A percentile compares a stretch with the other conserved stretches of the same genome.
phyloP scores from a whole-genome alignment of 495 filamentous ascomycete genomes.

The Penicillium steckii region DNA sequence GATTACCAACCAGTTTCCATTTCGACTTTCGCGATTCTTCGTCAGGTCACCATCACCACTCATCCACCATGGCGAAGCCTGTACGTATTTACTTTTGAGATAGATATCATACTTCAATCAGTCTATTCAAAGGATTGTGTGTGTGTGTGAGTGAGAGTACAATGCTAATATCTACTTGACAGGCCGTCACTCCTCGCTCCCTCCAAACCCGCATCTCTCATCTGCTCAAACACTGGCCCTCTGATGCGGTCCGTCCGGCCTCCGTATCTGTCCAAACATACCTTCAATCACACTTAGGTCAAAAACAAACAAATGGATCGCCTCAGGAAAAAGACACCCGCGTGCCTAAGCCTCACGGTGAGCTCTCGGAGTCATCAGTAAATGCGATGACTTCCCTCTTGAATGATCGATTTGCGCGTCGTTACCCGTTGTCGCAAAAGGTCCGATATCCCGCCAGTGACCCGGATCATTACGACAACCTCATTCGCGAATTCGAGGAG shows the following conservation, averaged over 20 bases:
- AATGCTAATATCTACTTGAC: conserved; percentile 5
- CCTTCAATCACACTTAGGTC: conserved; percentile 60
- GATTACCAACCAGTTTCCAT: conserved; percentile 2
- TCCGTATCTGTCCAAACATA: conserved; percentile 68
- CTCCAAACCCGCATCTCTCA: conserved; percentile 55
- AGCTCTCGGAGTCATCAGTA: conserved; percentile 56
- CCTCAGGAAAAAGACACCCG: conserved; percentile 15
- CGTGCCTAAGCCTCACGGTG: conserved; percentile 20
- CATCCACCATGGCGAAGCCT: conserved; percentile 24
- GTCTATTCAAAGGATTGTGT: no score
- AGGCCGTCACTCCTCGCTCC: conserved; percentile 46
- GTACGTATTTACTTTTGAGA: not conserved
- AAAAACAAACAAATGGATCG: conserved; percentile 13
- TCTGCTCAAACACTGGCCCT: conserved; percentile 73
- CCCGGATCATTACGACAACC: conserved; percentile 71
- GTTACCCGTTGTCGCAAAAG: conserved; percentile 63
- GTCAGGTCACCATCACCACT: conserved; percentile 1
- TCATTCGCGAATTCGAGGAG: conserved; percentile 70
- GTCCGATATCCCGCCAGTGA: conserved; percentile 70
- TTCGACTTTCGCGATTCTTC: not conserved
- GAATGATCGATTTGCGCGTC: conserved; percentile 66
- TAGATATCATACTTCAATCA: not conserved
- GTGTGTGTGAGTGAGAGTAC: no score
- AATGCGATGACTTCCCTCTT: conserved; percentile 76
- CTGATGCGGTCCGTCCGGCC: conserved; percentile 73